Percentiles rank a stretch among this genome's conserved stretches.
Conservation (phyloP, 257 asterid species). For the Salvia hispanica region DNA sequence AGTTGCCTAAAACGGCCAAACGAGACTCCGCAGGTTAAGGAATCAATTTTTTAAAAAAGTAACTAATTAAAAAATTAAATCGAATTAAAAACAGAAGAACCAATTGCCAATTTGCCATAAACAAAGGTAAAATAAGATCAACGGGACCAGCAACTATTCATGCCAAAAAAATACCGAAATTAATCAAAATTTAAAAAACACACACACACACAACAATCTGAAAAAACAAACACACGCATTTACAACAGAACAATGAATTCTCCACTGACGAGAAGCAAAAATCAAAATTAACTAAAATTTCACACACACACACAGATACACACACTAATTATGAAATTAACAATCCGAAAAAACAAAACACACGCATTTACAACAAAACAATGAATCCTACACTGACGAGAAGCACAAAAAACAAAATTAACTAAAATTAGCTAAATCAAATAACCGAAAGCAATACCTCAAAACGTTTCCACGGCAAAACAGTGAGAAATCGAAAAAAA, state of each 20-base stretch:
- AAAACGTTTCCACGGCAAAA: background rate
- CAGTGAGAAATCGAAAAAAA: constrained; percentile 4
- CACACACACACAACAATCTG: background rate
- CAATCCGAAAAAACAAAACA: too few relatives aligned
- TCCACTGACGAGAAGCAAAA: background rate
- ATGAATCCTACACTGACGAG: background rate
- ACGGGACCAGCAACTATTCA: background rate
- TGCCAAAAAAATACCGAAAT: background rate
- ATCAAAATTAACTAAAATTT: background rate
- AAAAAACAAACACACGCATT: too few relatives aligned
- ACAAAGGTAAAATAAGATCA: constrained; percentile 3
- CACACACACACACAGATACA: too few relatives aligned
- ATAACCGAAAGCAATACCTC: constrained; percentile 29
- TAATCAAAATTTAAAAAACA: background rate
- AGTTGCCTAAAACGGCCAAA: background rate
- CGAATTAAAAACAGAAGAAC: background rate
- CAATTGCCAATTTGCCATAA: constrained; percentile 9
- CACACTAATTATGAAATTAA: too few relatives aligned
- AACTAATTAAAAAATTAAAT: background rate
- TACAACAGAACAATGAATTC: background rate
- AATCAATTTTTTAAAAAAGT: background rate
- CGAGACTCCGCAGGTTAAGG: background rate
- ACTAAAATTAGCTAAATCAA: background rate
- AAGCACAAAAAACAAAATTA: background rate
- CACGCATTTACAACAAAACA: background rate